phyloP scores from a whole-genome alignment of 345 rosid species.

The Adansonia digitata region DNA sequence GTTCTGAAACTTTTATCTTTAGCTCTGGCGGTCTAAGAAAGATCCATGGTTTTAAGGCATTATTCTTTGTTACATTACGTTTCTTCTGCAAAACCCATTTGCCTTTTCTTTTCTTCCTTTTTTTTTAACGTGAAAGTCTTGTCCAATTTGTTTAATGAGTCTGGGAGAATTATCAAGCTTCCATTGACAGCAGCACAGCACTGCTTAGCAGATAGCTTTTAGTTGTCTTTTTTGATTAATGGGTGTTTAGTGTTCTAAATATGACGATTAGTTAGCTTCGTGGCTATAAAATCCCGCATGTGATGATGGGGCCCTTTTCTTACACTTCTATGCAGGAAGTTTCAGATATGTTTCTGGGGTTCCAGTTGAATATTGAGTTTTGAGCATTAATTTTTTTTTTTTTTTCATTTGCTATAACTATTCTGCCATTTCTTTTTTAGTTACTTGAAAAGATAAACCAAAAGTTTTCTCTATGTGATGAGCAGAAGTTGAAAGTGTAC shows the following conservation, averaged over 20 bases:
- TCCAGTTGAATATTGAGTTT: conserved; percentile 12
- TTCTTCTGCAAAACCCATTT: conserved; percentile 22
- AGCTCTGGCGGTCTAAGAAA: conserved; percentile 8
- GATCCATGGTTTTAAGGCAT: conserved; percentile 28
- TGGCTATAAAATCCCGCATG: conserved; percentile 15
- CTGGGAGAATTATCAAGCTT: conserved; percentile 15
- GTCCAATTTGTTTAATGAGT: neutral
- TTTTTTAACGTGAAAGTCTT: neutral
- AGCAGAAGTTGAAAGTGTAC: neutral
- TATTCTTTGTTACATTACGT: conserved; percentile 17
- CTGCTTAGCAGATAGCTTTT: neutral
- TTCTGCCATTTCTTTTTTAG: conserved; percentile 1
- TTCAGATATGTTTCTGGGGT: conserved; percentile 16
- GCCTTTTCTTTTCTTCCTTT: conserved; percentile 7
- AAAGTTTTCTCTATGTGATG: neutral
- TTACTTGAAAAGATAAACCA: conserved; percentile 7
- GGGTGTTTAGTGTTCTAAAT: neutral
- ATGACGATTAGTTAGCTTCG: conserved; percentile 19
- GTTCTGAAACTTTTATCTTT: neutral
- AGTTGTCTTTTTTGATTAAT: neutral
- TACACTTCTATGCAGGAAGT: conserved; percentile 11
- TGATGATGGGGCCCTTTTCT: conserved; percentile 13
- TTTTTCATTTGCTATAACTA: neutral
- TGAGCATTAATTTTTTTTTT: neutral
- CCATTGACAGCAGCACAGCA: neutral